phyloP scores from a whole-genome alignment of 768 basidiomycete genomes.

The Termitomyces sp. region DNA sequence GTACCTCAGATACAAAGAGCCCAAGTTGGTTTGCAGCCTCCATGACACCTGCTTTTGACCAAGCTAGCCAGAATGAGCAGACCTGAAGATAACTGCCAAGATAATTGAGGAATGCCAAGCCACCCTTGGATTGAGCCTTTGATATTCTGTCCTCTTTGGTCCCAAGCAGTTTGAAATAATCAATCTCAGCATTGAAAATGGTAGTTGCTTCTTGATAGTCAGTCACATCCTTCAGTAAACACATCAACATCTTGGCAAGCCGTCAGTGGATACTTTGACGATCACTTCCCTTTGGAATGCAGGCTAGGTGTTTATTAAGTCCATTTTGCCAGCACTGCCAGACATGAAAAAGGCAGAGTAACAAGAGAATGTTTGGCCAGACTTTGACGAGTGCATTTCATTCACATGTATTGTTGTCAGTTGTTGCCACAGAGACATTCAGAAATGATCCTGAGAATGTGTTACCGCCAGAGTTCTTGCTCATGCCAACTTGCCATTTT shows the following conservation, averaged over 20 bases:
- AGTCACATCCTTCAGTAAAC: not conserved
- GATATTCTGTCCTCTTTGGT: not conserved
- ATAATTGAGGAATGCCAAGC: not conserved
- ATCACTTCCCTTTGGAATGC: not conserved
- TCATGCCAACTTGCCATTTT: not conserved
- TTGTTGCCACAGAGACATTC: not conserved
- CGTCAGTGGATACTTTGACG: not conserved
- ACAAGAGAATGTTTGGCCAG: not conserved
- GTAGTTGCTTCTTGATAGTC: not conserved
- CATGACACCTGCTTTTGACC: not conserved
- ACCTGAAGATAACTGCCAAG: not conserved
- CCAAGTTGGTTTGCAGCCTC: not conserved
- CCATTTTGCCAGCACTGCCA: not conserved
- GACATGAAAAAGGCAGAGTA: not conserved
- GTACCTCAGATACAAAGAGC: not conserved
- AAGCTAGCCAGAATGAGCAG: not conserved
- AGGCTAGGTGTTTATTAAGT: not conserved
- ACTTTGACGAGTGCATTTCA: not conserved
- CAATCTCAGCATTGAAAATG: not conserved
- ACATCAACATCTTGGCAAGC: not conserved
- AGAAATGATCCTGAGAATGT: not conserved
- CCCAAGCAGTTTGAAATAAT: not conserved
- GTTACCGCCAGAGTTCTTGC: not conserved
- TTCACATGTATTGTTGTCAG: not conserved
- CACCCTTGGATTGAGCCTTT: not conserved